A percentile compares a stretch with the other conserved stretches of the same genome.
These are phyloP conservation scores for Cucurbita pepo DNA, from an alignment of 306 rosid genomes.

Conservation along the genomic window DNA sequence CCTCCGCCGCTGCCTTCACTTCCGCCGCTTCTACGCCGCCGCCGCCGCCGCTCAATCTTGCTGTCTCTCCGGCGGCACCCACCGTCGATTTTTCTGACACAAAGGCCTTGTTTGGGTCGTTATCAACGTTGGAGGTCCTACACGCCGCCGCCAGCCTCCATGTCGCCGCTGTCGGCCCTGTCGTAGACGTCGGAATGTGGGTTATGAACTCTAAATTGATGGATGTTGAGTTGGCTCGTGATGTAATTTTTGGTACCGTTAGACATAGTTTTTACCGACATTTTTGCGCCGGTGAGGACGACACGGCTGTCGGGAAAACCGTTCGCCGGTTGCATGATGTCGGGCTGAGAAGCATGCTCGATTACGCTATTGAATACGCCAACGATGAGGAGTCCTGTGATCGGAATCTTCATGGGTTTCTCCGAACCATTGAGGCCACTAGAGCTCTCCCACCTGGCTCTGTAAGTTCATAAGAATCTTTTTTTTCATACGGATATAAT, in stretches of 20 bases:
- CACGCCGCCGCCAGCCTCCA: conserved; percentile 57
- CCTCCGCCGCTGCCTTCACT: conserved; percentile 12
- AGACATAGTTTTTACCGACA: conserved; percentile 35
- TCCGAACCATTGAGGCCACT: conserved; percentile 40
- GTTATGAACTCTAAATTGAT: conserved; percentile 48
- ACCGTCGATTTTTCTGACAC: conserved; percentile 27
- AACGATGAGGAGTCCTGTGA: conserved; percentile 44
- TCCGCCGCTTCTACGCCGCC: conserved; percentile 15
- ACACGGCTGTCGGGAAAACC: conserved; percentile 21
- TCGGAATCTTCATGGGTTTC: conserved; percentile 37
- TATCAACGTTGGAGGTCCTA: conserved; percentile 33
- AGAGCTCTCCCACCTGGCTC: conserved; percentile 58
- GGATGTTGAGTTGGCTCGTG: conserved; percentile 13
- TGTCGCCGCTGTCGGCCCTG: conserved; percentile 44
- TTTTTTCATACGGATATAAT: too few species aligned
- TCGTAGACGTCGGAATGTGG: conserved; percentile 77
- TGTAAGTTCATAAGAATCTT: conserved; percentile 18
- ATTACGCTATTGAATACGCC: conserved; percentile 64
- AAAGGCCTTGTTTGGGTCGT: conserved; percentile 27
- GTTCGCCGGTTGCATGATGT: conserved; percentile 24
- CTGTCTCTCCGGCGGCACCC: not conserved
- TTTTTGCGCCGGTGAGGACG: conserved; percentile 81
- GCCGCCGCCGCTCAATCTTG: conserved; percentile 1
- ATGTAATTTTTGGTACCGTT: conserved; percentile 9
- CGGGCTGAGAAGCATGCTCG: conserved; percentile 69